A percentile compares a stretch with the other conserved stretches of the same genome.
phyloP scores from a whole-genome alignment of 164 flowering plant species.

The Annona cherimola region DNA sequence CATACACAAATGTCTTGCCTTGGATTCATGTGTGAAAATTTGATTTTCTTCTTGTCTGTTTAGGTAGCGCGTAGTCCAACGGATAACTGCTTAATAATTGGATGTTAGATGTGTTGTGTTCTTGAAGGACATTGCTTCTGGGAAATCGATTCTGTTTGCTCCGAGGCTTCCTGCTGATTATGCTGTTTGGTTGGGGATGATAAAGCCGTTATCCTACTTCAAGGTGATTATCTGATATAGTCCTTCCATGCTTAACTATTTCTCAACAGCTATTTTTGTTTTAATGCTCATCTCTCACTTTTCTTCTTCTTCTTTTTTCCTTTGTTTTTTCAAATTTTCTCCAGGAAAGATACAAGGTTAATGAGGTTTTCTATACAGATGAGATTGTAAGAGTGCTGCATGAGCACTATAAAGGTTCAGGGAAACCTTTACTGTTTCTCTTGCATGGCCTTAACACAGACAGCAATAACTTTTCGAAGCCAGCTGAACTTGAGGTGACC shows the following conservation, averaged over 20 bases:
- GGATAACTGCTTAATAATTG: neutral
- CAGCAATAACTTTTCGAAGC: conserved; percentile 70
- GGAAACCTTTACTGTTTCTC: conserved; percentile 64
- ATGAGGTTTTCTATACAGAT: conserved; percentile 50
- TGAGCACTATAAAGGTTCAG: conserved; percentile 40
- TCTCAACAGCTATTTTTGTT: too few relatives aligned
- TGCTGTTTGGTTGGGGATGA: conserved; percentile 92
- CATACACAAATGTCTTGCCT: too few relatives aligned
- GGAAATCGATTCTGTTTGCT: conserved; percentile 74
- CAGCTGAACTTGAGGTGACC: conserved; percentile 76
- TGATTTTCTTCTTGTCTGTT: too few relatives aligned
- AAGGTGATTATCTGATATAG: conserved; percentile 40
- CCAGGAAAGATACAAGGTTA: conserved; percentile 78
- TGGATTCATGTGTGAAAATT: too few relatives aligned
- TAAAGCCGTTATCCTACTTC: conserved; percentile 64
- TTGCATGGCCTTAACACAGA: conserved; percentile 89
- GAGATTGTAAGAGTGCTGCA: conserved; percentile 53
- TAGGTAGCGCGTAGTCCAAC: too few relatives aligned
- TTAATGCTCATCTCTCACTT: too few relatives aligned
- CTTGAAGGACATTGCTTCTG: conserved; percentile 67
- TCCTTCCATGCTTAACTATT: neutral
- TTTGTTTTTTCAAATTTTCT: conserved; percentile 8
- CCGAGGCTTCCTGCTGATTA: conserved; percentile 77
- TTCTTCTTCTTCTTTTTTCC: too few relatives aligned
- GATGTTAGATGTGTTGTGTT: neutral